These are phyloP conservation scores for Colletotrichum sp. DNA, from an alignment of 2,329 filamentous ascomycete species.

Conservation along the genomic window DNA sequence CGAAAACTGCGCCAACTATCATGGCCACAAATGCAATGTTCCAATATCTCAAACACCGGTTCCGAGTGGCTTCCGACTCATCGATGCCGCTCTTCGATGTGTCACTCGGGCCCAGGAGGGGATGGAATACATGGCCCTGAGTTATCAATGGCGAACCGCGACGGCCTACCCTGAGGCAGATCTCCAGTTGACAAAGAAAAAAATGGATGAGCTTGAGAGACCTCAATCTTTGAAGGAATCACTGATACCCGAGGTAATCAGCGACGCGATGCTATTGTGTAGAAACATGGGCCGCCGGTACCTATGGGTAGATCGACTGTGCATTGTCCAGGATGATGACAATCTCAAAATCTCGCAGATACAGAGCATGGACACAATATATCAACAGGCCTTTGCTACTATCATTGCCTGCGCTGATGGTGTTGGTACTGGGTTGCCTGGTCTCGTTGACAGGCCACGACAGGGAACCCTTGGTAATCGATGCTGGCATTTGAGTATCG, in stretches of 20 bases:
- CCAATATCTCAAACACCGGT: not conserved
- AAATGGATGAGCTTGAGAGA: not conserved
- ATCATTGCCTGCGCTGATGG: not conserved
- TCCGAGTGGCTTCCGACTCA: not conserved
- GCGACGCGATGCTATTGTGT: not conserved
- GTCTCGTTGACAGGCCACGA: not conserved
- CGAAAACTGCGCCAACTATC: not conserved
- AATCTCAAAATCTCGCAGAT: not conserved
- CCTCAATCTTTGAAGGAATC: not conserved
- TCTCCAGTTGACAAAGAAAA: not conserved
- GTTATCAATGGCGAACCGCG: not conserved
- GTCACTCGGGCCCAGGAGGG: not conserved
- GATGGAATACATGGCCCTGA: not conserved
- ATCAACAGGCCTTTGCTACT: not conserved
- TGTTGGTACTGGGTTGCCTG: not conserved
- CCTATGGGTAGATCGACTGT: not conserved
- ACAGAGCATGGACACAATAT: not conserved
- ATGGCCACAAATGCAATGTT: not conserved
- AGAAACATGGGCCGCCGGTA: not conserved
- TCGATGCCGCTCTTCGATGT: not conserved
- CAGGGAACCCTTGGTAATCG: not conserved
- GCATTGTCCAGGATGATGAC: not conserved
- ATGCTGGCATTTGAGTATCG: not conserved
- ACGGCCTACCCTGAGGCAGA: not conserved
- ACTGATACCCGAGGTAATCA: not conserved